Evolutionary conservation across 2,329 filamentous ascomycete species (phyloP), one percentile per base, ranked within the genome.

Genomic region (Penicillium verrucosum): DNA sequence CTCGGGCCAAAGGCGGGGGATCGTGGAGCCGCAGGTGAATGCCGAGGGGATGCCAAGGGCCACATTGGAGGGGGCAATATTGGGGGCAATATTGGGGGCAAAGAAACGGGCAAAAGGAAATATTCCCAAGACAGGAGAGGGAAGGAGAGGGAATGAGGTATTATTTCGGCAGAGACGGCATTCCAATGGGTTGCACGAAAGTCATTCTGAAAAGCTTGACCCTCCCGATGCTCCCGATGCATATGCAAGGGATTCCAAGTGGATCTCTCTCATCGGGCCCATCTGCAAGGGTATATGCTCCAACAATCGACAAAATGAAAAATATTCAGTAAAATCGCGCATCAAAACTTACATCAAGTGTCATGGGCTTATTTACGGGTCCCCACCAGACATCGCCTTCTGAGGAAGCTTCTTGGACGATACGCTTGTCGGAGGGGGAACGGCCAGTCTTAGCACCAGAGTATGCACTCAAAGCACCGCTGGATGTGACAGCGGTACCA

Each of bases 331-430:
- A 54, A 54, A 60, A 61, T 55, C 46, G 47, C 46, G 56, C 50
- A 59, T 41, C 56, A 38, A 34, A 30, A 57, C 90, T 86, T 88
- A 97, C 94, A 77, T 97, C 92, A 69, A 92, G 85, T 67, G 86
- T 88, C 94, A 99, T 99, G 74, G 93, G 90, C 86, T 97, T 97
- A 85, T 99, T 99, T 68, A 99, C 94, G 55, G 94, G 93, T 71
- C 94, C 94, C 94, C 94, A 97, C 94, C 94, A 99, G 72, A 99
- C 85, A 60, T 99, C 86, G 56, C 94, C 88, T 77, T 96, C 88
- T 64, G 94, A 97, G 61, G 86, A 82, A 58, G 87, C 81, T 78
- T 99, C 94, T 81, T 95, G 86, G 73, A 99, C 94, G 73, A 99
- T 90, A 76, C 94, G 89, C 88, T 99, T 99, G 81, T 99, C 94